Percentiles rank a stretch among this genome's conserved stretches.
phyloP scores from a whole-genome alignment of 1,284 basidiomycete species.

The Microbotryomycetes sp. region DNA sequence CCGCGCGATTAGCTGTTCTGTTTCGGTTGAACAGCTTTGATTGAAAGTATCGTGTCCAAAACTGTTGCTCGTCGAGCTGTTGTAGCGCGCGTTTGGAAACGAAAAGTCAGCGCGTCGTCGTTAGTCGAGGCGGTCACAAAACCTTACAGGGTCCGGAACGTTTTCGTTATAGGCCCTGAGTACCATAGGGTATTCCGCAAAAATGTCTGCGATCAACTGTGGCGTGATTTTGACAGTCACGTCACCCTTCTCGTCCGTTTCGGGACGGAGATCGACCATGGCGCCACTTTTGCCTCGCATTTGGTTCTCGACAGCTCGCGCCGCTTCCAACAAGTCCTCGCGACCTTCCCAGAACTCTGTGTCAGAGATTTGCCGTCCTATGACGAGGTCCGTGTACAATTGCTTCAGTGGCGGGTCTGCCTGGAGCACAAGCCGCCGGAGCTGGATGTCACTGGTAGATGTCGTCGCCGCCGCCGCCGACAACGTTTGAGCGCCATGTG shows the following conservation, averaged over 20 bases:
- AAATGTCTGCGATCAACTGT: constrained; percentile 88
- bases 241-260: constrained; percentile 63
- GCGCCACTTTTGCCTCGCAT: constrained; percentile 51
- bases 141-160: constrained; percentile 68
- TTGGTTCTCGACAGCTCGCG: constrained; percentile 58
- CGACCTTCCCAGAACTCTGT: constrained; percentile 92
- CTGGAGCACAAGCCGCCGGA: constrained; percentile 71
- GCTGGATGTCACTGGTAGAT: constrained; percentile 44
- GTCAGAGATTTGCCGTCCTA: constrained; percentile 75
- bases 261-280: constrained; percentile 80
- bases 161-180: constrained; percentile 85
- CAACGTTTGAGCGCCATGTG: constrained; percentile 42
- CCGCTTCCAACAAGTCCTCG: constrained; percentile 61
- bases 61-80: constrained; percentile 77
- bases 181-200: constrained; percentile 95
- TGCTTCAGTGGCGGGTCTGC: constrained; percentile 64
- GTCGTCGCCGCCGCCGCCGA: constrained; percentile 34
- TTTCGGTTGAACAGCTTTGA: constrained; percentile 91
- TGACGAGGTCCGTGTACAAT: constrained; percentile 77
- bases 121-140: no score
- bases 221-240: constrained; percentile 87
- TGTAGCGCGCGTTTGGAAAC: not conserved
- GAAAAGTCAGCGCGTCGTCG: no score
- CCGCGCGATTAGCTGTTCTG: constrained; percentile 69
- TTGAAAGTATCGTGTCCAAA: constrained; percentile 96